Evolutionary conservation across 2,329 filamentous ascomycete genomes (phyloP).

Genomic region (Aspergillus niger): DNA sequence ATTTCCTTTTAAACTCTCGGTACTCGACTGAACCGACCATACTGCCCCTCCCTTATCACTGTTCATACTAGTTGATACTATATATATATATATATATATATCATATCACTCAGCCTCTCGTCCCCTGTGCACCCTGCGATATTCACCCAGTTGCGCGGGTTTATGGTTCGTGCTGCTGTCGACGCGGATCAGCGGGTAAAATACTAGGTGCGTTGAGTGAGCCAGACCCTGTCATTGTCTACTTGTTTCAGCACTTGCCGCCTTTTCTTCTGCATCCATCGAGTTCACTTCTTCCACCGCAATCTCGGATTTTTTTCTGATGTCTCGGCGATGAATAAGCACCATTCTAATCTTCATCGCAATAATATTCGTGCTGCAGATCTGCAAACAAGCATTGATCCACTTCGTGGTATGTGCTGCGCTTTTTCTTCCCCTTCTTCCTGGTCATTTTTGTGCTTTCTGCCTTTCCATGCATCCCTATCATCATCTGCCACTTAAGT

Average conservation of each 20-base stretch:
- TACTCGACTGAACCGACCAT: background rate
- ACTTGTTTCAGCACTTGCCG: slow-evolving; percentile 4
- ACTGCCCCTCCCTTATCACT: background rate
- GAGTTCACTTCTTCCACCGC: slow-evolving; percentile 16
- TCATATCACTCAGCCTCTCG: background rate
- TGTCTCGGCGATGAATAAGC: slow-evolving; percentile 31
- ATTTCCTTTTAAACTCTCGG: background rate
- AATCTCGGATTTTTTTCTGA: slow-evolving; percentile 11
- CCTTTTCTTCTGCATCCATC: slow-evolving; percentile 4
- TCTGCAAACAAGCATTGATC: slow-evolving; percentile 30
- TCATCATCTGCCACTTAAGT: background rate
- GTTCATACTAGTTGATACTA: background rate
- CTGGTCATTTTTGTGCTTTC: background rate
- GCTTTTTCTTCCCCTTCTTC: slow-evolving; percentile 2
- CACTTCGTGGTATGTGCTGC: slow-evolving; percentile 31
- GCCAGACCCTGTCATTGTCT: slow-evolving; percentile 11
- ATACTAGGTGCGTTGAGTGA: background rate
- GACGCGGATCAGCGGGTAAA: slow-evolving; percentile 2
- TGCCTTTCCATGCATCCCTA: slow-evolving; percentile 4
- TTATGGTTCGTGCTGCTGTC: background rate
- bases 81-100: background rate
- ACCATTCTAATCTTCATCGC: slow-evolving; percentile 13
- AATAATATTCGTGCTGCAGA: slow-evolving; percentile 24
- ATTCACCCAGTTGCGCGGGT: background rate
- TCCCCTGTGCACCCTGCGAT: background rate